A percentile compares a stretch with the other conserved stretches of the same genome.
phyloP scores from a whole-genome alignment of 176 grass and related monocot genomes.

The Otatea glauca region DNA sequence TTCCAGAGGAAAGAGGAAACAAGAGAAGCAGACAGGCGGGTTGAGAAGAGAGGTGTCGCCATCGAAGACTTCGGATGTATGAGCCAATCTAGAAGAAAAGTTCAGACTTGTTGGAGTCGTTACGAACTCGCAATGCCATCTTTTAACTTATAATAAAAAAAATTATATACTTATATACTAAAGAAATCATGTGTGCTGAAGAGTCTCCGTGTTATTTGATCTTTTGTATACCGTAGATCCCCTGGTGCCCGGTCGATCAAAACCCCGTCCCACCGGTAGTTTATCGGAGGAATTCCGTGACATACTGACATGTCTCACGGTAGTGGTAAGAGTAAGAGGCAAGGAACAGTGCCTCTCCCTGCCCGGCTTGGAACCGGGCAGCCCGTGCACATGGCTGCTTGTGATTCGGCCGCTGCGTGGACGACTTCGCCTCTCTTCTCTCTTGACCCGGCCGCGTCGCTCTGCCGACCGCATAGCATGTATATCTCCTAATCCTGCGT shows the following conservation, averaged over 20 bases:
- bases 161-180: no score
- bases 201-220: no score
- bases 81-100: no score
- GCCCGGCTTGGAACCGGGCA: background rate
- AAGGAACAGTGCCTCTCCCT: background rate
- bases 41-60: background rate
- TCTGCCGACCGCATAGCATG: slow-evolving; percentile 23
- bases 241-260: background rate
- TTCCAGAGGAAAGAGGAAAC: slow-evolving; percentile 30
- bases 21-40: background rate
- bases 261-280: background rate
- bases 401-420: slow-evolving; percentile 28
- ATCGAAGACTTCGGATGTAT: slow-evolving; percentile 24
- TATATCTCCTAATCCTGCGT: background rate
- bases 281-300: background rate
- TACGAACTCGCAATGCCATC: no score
- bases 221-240: no score
- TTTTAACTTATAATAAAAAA: no score
- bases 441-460: slow-evolving; percentile 34
- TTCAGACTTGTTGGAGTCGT: no score
- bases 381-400: slow-evolving; percentile 17
- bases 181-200: no score
- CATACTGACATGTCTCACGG: background rate
- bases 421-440: slow-evolving; percentile 40
- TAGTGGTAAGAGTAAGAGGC: no score